Percentiles rank a stretch among this genome's conserved stretches.
Conservation (phyloP, 768 basidiomycete species). For the Royoungia palumana region DNA sequence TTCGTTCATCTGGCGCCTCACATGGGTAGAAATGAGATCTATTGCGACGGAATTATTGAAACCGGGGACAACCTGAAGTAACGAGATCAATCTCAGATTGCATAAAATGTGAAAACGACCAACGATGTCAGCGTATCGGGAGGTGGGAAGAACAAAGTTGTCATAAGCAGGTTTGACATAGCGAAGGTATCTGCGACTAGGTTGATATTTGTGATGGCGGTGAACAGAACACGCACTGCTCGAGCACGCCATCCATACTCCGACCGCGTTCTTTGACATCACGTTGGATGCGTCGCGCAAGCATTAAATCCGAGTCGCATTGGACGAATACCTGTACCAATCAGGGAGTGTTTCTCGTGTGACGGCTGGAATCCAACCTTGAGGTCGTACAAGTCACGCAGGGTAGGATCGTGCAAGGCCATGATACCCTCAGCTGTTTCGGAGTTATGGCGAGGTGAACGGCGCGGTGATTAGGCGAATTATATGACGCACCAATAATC, state of each 20-base stretch:
- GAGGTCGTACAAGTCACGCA: constrained; percentile 85
- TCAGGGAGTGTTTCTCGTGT: background rate
- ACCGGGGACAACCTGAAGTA: constrained; percentile 89
- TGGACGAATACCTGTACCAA: constrained; percentile 73
- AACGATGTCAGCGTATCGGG: constrained; percentile 88
- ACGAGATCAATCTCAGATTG: background rate
- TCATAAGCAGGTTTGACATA: constrained; percentile 96
- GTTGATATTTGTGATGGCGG: background rate
- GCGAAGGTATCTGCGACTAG: constrained; percentile 69
- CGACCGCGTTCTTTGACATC: constrained; percentile 88
- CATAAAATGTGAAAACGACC: constrained; percentile 1
- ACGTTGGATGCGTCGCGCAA: constrained; percentile 84
- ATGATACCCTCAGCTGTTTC: constrained; percentile 84
- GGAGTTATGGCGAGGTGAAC: background rate
- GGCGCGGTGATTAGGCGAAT: background rate
- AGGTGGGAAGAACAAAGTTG: constrained; percentile 86
- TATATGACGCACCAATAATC: constrained; percentile 62
- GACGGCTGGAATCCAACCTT: constrained; percentile 51
- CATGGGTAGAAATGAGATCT: constrained; percentile 89
- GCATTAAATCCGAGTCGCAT: constrained; percentile 95
- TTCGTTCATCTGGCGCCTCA: constrained; percentile 78
- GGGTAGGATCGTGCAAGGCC: constrained; percentile 73
- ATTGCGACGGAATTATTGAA: constrained; percentile 87
- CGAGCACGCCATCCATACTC: constrained; percentile 80
- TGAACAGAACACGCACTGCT: constrained; percentile 55